phyloP scores from a whole-genome alignment of 2,329 filamentous ascomycete species.

The Xylaria sp. region DNA sequence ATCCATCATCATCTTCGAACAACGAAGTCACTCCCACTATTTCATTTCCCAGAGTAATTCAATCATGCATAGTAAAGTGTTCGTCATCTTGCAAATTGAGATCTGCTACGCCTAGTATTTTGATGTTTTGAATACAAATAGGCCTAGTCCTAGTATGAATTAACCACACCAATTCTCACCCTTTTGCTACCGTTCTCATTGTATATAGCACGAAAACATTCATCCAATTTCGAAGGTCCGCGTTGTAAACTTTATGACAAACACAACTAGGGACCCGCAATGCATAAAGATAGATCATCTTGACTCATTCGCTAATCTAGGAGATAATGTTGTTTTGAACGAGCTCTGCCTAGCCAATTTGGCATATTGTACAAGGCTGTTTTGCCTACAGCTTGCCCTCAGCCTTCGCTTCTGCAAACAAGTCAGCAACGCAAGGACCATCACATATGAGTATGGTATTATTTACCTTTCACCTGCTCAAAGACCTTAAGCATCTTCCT shows the following conservation, averaged over 20 bases:
- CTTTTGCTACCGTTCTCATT: constrained; percentile 17
- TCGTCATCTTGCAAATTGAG: constrained; percentile 4
- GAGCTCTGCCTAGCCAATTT: neutral
- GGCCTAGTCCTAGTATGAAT: constrained; percentile 3
- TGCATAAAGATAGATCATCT: constrained; percentile 3
- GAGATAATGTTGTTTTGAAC: neutral
- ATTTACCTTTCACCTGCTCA: constrained; percentile 85
- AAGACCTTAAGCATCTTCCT: constrained; percentile 99
- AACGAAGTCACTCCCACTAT: too few species aligned
- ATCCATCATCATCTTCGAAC: too few species aligned
- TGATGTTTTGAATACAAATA: constrained; percentile 15
- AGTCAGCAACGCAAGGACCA: constrained; percentile 45
- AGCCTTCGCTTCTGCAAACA: constrained; percentile 71
- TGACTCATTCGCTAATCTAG: constrained; percentile 4
- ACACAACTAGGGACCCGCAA: neutral
- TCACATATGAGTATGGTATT: neutral
- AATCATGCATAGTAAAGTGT: neutral
- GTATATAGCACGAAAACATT: constrained; percentile 18
- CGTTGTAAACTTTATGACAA: constrained; percentile 1
- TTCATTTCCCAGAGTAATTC: neutral
- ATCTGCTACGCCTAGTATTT: neutral
- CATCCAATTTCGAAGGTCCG: constrained; percentile 23
- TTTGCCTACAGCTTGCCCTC: constrained; percentile 72
- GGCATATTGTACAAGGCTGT: neutral
- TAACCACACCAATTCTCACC: neutral